phyloP scores from a whole-genome alignment of 176 grass and related monocot species.

The Areca catechu region DNA sequence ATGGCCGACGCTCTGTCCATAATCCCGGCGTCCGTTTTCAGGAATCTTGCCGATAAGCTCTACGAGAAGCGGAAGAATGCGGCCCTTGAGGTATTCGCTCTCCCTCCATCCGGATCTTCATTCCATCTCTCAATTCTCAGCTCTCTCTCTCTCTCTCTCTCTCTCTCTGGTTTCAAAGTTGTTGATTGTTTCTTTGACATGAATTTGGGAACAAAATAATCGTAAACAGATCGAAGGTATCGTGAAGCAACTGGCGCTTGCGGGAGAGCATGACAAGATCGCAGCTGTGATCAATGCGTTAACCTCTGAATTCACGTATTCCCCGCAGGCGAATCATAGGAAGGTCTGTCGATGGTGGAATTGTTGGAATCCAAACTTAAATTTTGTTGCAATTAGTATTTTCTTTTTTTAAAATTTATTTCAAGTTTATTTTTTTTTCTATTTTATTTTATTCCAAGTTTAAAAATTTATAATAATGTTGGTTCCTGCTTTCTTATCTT shows the following conservation, averaged over 20 bases:
- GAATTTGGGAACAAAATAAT: too few relatives aligned
- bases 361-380: neutral
- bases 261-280: conserved; percentile 90
- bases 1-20: conserved; percentile 58
- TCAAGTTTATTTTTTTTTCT: too few relatives aligned
- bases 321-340: conserved; percentile 76
- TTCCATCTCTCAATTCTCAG: too few relatives aligned
- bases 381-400: too few relatives aligned
- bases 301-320: conserved; percentile 52
- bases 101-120: conserved; percentile 5
- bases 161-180: too few relatives aligned
- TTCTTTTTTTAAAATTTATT: too few relatives aligned
- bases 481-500: too few relatives aligned
- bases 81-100: conserved; percentile 75
- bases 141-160: too few relatives aligned
- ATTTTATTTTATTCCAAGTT: too few relatives aligned
- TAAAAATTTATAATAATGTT: too few relatives aligned
- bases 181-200: too few relatives aligned
- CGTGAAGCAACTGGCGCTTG: conserved; percentile 63
- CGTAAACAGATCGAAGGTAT: conserved; percentile 68
- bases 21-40: conserved; percentile 64
- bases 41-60: conserved; percentile 98
- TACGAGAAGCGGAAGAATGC: conserved; percentile 99
- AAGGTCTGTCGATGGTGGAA: conserved; percentile 43
- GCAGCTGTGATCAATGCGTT: conserved; percentile 58